Percentiles rank a stretch among this genome's conserved stretches.
Conservation (phyloP, 352 stramenopile species). For the Phytophthora melonis region DNA sequence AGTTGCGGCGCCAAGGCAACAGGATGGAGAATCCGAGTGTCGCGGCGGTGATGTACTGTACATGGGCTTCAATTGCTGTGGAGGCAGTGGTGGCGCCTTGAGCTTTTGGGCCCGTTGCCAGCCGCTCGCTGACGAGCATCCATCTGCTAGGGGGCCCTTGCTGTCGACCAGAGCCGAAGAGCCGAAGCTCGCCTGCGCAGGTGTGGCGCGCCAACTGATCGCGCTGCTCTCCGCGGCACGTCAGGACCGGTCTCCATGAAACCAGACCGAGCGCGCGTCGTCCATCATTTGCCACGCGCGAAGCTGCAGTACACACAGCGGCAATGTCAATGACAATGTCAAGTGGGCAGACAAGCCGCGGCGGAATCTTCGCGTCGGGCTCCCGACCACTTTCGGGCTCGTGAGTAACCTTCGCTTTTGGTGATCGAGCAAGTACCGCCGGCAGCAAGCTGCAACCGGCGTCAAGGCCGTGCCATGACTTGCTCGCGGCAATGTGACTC, state of each 20-base stretch:
- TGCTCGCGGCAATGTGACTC: background rate
- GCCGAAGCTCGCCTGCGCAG: background rate
- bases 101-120: background rate
- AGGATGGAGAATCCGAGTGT: background rate
- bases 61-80: background rate
- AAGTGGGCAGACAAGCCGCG: conserved; percentile 22
- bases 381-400: background rate
- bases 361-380: conserved; percentile 19
- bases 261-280: too few species aligned
- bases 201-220: background rate
- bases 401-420: conserved; percentile 25
- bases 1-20: background rate
- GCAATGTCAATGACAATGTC: conserved; percentile 9
- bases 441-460: background rate
- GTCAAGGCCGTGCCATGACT: background rate
- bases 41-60: background rate
- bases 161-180: background rate
- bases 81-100: background rate
- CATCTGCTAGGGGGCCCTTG: conserved; percentile 6
- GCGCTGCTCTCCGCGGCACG: background rate
- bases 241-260: conserved; percentile 9
- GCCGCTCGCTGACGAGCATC: conserved; percentile 15
- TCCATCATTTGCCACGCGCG: too few species aligned
- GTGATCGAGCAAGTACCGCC: conserved; percentile 8
- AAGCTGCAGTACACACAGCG: background rate